phyloP scores from a whole-genome alignment of 1,284 basidiomycete species.

The Cryptococcus neoformans region DNA sequence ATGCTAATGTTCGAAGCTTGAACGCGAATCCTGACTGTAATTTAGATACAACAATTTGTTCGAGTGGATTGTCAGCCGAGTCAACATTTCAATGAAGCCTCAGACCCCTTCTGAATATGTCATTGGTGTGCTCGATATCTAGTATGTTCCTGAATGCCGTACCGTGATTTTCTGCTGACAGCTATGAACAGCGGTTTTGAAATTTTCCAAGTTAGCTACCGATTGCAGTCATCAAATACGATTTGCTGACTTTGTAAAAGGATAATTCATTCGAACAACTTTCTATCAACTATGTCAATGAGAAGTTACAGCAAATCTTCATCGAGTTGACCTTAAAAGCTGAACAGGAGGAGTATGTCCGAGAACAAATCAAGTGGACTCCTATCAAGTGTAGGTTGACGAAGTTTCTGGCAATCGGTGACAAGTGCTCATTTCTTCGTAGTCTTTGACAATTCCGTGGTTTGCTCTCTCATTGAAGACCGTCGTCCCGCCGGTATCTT shows the following conservation, averaged over 20 bases:
- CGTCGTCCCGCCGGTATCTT: conserved; percentile 95
- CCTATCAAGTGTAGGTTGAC: conserved; percentile 73
- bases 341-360: conserved; percentile 98
- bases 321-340: conserved; percentile 98
- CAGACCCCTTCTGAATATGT: conserved; percentile 71
- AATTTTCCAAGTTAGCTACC: conserved; percentile 61
- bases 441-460: conserved; percentile 59
- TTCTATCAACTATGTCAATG: conserved; percentile 99
- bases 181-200: conserved; percentile 66
- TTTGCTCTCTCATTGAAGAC: conserved; percentile 98
- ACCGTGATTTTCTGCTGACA: not conserved
- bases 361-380: conserved; percentile 99
- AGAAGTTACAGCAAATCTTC: conserved; percentile 98
- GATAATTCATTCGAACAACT: conserved; percentile 99
- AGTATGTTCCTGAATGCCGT: conserved; percentile 47
- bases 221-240: not conserved
- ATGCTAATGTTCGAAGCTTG: not conserved
- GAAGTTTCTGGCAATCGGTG: not conserved
- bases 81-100: conserved; percentile 96
- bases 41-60: conserved; percentile 89
- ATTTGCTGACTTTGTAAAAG: conserved; percentile 25
- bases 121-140: conserved; percentile 97
- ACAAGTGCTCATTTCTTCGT: not conserved
- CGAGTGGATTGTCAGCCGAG: conserved; percentile 97
- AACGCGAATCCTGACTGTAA: no score